phyloP scores from a whole-genome alignment of 257 asterid species.

The Apocynum venetum region DNA sequence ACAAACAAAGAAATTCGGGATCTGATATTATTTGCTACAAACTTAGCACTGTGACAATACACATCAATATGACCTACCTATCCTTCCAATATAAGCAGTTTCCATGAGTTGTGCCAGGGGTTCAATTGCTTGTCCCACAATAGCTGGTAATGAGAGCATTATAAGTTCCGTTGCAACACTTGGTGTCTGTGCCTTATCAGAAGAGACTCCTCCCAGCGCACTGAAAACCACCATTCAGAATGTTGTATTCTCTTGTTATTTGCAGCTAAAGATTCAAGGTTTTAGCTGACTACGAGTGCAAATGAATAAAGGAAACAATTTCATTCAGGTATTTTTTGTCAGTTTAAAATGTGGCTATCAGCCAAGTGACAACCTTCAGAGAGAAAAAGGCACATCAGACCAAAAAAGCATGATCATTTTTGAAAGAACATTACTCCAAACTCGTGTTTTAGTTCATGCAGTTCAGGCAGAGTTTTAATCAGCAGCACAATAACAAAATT shows the following conservation, averaged over 20 bases:
- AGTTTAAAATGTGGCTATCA: neutral
- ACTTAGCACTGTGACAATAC: neutral
- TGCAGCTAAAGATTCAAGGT: neutral
- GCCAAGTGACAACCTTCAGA: neutral
- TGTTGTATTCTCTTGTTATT: neutral
- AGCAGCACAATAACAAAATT: neutral
- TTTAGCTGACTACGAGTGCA: neutral
- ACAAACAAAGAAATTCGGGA: neutral
- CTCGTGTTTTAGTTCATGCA: neutral
- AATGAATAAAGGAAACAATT: neutral
- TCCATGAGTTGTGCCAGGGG: slow-evolving; percentile 48
- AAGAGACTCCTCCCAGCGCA: slow-evolving; percentile 27
- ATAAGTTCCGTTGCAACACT: slow-evolving; percentile 34
- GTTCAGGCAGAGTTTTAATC: neutral
- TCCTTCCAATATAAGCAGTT: slow-evolving; percentile 42
- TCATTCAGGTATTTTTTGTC: neutral
- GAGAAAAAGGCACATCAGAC: neutral
- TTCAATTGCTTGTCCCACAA: slow-evolving; percentile 50
- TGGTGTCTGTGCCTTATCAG: slow-evolving; percentile 11
- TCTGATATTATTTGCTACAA: neutral
- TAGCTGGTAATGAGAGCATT: slow-evolving; percentile 40
- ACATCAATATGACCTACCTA: slow-evolving; percentile 23
- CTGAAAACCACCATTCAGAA: slow-evolving; percentile 22
- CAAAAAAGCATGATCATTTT: neutral
- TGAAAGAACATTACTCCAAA: neutral